Percentiles rank a stretch among this genome's conserved stretches.
Evolutionary conservation across 345 rosid genomes (phyloP).

Genomic region (Camelina neglecta): DNA sequence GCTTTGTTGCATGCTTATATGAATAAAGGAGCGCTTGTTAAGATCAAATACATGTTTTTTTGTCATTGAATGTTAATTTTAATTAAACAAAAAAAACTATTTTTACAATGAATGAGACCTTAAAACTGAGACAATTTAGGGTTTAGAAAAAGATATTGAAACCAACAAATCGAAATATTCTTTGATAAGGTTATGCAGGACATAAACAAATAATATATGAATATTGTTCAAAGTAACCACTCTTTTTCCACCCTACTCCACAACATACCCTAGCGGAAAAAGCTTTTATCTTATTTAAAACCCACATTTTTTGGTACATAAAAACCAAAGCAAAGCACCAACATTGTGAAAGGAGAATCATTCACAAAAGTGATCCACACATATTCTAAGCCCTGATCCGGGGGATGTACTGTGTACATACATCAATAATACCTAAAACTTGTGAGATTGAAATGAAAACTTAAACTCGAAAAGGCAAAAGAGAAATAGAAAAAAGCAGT

Average conservation of each 20-base stretch:
- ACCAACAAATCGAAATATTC: no score
- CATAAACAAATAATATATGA: neutral
- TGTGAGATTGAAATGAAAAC: constrained; percentile 21
- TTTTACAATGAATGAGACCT: no score
- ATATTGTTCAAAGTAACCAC: neutral
- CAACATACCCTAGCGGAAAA: constrained; percentile 10
- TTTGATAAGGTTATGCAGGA: no score
- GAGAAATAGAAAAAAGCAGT: constrained; percentile 29
- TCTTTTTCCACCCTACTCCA: neutral
- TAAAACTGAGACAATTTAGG: no score
- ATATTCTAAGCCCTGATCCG: constrained; percentile 30
- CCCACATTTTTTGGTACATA: neutral
- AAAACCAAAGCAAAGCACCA: neutral
- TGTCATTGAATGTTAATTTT: no score
- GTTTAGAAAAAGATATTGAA: no score
- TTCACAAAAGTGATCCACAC: constrained; percentile 32
- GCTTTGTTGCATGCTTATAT: neutral
- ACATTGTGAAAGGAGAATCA: constrained; percentile 14
- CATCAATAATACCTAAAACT: constrained; percentile 20
- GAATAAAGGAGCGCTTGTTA: neutral
- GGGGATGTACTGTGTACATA: constrained; percentile 19
- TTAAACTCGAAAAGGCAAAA: constrained; percentile 34
- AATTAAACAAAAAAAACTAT: no score
- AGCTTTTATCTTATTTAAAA: constrained; percentile 11
- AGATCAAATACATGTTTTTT: neutral